Conservation (phyloP, 2,329 filamentous ascomycete species). For the Rutstroemia sp. region DNA sequence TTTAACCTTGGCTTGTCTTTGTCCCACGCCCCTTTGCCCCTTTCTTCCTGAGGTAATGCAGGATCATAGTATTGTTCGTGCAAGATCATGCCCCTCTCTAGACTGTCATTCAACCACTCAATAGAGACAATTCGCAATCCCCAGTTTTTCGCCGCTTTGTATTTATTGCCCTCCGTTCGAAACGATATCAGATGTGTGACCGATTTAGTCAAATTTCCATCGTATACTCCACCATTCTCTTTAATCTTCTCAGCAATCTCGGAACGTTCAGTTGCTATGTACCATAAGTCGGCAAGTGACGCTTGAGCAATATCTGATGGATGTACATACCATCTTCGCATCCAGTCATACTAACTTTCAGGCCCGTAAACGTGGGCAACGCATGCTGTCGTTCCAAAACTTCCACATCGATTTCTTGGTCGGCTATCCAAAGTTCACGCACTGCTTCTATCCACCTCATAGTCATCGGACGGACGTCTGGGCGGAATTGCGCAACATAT, state of each 20-base stretch:
- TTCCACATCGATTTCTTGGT: conserved; percentile 65
- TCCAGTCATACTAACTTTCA: conserved; percentile 62
- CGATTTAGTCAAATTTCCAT: conserved; percentile 75
- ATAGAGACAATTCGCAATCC: conserved; percentile 69
- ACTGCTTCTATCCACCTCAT: conserved; percentile 81
- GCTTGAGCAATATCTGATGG: background rate
- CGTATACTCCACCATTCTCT: conserved; percentile 77
- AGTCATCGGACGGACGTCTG: conserved; percentile 76
- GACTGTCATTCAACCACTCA: conserved; percentile 79
- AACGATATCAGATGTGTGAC: conserved; percentile 85
- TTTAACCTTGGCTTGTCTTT: conserved; percentile 40
- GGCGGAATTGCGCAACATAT: conserved; percentile 84
- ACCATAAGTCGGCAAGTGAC: conserved; percentile 17
- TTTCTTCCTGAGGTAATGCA: conserved; percentile 56
- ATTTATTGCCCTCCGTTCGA: conserved; percentile 79
- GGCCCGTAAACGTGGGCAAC: conserved; percentile 54
- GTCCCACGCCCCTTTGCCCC: conserved; percentile 73
- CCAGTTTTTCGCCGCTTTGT: conserved; percentile 80
- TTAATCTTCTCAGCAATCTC: conserved; percentile 54
- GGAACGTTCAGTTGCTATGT: conserved; percentile 55
- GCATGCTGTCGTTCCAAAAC: conserved; percentile 60
- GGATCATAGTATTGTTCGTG: conserved; percentile 84
- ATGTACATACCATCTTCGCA: conserved; percentile 55
- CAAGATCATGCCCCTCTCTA: conserved; percentile 81
- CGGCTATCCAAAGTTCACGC: conserved; percentile 71